Conservation (phyloP, 352 stramenopile species). For the Globisporangium orthogonon region DNA sequence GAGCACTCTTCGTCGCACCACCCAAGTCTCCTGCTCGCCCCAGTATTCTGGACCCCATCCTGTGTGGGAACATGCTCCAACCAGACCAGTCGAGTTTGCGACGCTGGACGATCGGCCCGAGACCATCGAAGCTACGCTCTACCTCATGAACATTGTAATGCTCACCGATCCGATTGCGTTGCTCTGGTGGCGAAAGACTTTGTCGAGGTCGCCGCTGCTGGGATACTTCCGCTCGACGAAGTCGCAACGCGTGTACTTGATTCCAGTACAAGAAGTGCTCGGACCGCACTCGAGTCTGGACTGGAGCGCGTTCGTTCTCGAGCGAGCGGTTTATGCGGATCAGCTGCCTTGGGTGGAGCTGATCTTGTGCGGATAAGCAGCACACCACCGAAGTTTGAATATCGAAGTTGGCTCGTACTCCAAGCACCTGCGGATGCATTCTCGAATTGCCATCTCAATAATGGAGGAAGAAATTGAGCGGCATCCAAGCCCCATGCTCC, state of each 20-base stretch:
- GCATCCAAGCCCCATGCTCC: not conserved
- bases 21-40: too few relatives aligned
- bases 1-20: not conserved
- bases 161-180: conserved; percentile 6
- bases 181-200: not conserved
- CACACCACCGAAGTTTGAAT: not conserved
- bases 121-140: not conserved
- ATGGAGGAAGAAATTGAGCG: not conserved
- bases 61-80: not conserved
- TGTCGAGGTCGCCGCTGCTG: not conserved
- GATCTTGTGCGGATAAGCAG: not conserved
- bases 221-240: conserved; percentile 1
- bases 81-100: not conserved
- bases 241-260: not conserved
- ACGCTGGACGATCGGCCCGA: conserved; percentile 2
- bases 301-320: not conserved
- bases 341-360: not conserved
- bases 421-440: too few relatives aligned
- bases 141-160: conserved; percentile 13
- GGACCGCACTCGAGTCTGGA: not conserved
- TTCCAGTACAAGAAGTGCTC: not conserved
- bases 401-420: too few relatives aligned
- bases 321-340: not conserved
- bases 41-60: too few relatives aligned
- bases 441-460: too few relatives aligned